These are phyloP conservation scores for Xylaria telfairii DNA, from an alignment of 495 filamentous ascomycete species.

Conservation along the genomic window DNA sequence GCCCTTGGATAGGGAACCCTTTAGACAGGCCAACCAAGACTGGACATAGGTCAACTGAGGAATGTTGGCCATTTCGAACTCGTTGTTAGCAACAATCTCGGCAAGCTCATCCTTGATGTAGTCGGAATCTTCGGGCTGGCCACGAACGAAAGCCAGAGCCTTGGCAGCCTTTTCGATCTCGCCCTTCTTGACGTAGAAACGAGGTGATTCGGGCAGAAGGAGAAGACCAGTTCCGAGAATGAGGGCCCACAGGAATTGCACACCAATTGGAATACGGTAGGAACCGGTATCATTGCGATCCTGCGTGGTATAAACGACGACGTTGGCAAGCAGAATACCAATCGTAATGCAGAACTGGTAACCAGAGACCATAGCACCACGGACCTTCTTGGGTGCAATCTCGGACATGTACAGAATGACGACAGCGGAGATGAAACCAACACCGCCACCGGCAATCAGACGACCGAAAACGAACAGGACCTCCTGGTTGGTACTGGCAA, in stretches of 20 bases:
- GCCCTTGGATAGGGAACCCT: conserved; percentile 62
- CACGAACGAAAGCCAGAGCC: conserved; percentile 55
- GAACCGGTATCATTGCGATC: conserved; percentile 65
- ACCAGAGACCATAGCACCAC: conserved; percentile 70
- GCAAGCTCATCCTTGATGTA: conserved; percentile 71
- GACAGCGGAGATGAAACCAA: conserved; percentile 61
- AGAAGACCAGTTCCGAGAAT: conserved; percentile 63
- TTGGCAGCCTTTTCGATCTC: conserved; percentile 61
- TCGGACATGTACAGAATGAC: conserved; percentile 77
- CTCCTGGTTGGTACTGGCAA: conserved; percentile 62
- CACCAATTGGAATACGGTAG: conserved; percentile 73
- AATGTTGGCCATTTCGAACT: conserved; percentile 65
- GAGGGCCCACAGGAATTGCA: conserved; percentile 72
- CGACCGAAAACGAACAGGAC: conserved; percentile 69
- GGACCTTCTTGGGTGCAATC: conserved; percentile 67
- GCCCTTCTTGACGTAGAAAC: conserved; percentile 64
- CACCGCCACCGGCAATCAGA: conserved; percentile 67
- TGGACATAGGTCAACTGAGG: conserved; percentile 64
- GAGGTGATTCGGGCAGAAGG: conserved; percentile 63
- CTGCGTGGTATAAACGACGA: conserved; percentile 69
- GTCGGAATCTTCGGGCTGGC: conserved; percentile 64
- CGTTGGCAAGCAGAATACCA: conserved; percentile 69
- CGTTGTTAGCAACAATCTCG: conserved; percentile 73
- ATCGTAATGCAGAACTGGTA: conserved; percentile 79
- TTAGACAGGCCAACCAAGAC: conserved; percentile 72